phyloP scores from a whole-genome alignment of 768 basidiomycete species.

The Lentinula sp. region DNA sequence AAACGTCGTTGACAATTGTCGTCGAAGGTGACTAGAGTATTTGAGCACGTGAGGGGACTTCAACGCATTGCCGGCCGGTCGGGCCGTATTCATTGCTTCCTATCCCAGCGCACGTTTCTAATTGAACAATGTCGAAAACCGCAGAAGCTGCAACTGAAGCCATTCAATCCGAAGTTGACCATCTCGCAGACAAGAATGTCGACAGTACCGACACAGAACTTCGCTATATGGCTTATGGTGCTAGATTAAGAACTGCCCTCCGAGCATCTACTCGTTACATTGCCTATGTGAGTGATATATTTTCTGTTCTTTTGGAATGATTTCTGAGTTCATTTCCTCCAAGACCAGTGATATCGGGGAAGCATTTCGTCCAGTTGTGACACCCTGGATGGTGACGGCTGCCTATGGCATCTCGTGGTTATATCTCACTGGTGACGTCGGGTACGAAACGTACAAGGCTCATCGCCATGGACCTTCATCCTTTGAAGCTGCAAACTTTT shows the following conservation, averaged over 20 bases:
- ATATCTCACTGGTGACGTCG: slow-evolving; percentile 74
- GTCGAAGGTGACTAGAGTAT: not conserved
- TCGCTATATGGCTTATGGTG: slow-evolving; percentile 72
- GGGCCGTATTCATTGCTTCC: not conserved
- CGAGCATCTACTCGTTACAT: slow-evolving; percentile 66
- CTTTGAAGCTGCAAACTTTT: slow-evolving; percentile 61
- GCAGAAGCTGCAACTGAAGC: slow-evolving; percentile 29
- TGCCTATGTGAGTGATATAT: slow-evolving; percentile 53
- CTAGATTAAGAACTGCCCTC: slow-evolving; percentile 70
- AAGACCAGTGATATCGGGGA: slow-evolving; percentile 82
- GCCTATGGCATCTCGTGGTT: slow-evolving; percentile 81
- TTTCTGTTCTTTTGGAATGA: not conserved
- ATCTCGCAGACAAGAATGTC: slow-evolving; percentile 56
- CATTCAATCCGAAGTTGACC: slow-evolving; percentile 44
- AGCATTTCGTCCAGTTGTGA: slow-evolving; percentile 75
- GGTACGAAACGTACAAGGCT: slow-evolving; percentile 78
- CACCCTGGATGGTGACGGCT: slow-evolving; percentile 63
- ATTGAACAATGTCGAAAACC: slow-evolving; percentile 9
- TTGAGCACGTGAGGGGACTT: not conserved
- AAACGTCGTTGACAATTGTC: slow-evolving; percentile 14
- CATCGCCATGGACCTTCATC: slow-evolving; percentile 60
- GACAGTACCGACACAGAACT: slow-evolving; percentile 64
- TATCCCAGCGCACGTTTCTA: slow-evolving; percentile 3
- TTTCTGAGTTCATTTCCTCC: slow-evolving; percentile 14
- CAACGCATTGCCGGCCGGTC: not conserved